Evolutionary conservation across 2,329 filamentous ascomycete genomes (phyloP), one percentile per base, ranked within the genome.

Genomic region (Bipolaris oryzae): DNA sequence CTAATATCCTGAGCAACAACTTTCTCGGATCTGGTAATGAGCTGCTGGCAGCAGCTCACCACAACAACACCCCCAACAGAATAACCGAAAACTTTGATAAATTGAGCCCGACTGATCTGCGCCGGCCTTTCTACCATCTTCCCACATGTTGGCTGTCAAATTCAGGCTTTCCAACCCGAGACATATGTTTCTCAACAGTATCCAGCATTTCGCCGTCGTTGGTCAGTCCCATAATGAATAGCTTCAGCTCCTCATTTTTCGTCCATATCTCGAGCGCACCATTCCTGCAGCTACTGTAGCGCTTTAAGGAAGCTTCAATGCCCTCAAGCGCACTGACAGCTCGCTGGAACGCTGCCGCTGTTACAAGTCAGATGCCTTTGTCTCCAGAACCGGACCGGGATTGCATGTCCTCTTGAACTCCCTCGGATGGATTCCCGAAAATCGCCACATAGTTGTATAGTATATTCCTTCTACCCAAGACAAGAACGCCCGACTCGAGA

Each of bases 301-400:
- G 43, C 28, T 21, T 33, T 15, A 21, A 21, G 9, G 3, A 21
- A 7, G 43, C 16, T 21, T 46, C 28, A 46, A 15, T 15, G 16
- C 28, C 43, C 25, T 46, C 28, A 34, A 34, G 43, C 43, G 21
- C 28, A 20, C 16, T 46, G 43, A 46, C 43, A 35, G 20, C 28
- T 35, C 33, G 43, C 3, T 46, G 28, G 28, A 46, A 46, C 16
- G 28, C 25, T 46, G 43, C 43, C 43, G 43, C 43, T 46, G 43
- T 18, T 34, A 46, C 3, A 10, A 45, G 25, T 16, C 43, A 18
- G 16, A 45, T 45, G n/a, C 43, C 43, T 45, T 33, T 20, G 7
- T 45, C 25, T 15, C 43, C 18, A 7, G 13, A 45, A 15, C 43
- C 28, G 18, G 13, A 45, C 7, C 43, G 43, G 1, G 25, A 16